Conservation (phyloP, 225 moss, liverwort and hornwort species). For the Polytrichum formosum region DNA sequence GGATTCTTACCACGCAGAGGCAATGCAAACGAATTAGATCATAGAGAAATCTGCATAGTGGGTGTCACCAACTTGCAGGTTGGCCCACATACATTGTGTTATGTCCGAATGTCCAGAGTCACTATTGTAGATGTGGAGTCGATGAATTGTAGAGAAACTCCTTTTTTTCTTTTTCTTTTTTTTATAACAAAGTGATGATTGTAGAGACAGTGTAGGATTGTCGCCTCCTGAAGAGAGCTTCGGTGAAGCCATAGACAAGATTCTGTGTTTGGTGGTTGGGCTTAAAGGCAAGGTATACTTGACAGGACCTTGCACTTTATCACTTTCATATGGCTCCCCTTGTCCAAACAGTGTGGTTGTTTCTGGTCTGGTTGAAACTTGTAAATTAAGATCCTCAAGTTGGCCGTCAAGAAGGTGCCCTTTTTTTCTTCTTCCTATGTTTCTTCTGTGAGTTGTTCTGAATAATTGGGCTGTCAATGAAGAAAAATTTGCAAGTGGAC, state of each 20-base stretch:
- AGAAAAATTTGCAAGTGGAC: too few relatives aligned
- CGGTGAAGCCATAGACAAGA: conserved; percentile 15
- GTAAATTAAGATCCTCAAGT: conserved; percentile 21
- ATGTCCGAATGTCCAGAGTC: too few relatives aligned
- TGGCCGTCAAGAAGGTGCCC: too few relatives aligned
- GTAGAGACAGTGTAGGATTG: conserved; percentile 6
- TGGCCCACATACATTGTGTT: too few relatives aligned
- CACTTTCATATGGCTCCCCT: conserved; percentile 10
- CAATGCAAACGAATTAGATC: conserved; percentile 57
- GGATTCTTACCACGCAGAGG: conserved; percentile 57
- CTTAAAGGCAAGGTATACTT: conserved; percentile 20
- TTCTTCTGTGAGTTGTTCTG: too few relatives aligned
- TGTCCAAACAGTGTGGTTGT: conserved; percentile 36
- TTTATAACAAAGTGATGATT: conserved; percentile 6
- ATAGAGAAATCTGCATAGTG: not conserved
- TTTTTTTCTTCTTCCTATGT: too few relatives aligned
- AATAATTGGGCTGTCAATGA: too few relatives aligned
- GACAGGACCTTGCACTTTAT: conserved; percentile 23
- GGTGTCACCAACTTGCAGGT: not conserved
- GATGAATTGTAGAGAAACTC: conserved; percentile 6
- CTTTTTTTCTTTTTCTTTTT: not conserved
- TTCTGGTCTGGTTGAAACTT: conserved; percentile 23
- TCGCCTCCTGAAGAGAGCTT: conserved; percentile 12
- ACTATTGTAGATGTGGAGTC: conserved; percentile 4
- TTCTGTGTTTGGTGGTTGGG: conserved; percentile 31